Conservation (phyloP, 805 yeast genomes). For the Yarrowia bubula region DNA sequence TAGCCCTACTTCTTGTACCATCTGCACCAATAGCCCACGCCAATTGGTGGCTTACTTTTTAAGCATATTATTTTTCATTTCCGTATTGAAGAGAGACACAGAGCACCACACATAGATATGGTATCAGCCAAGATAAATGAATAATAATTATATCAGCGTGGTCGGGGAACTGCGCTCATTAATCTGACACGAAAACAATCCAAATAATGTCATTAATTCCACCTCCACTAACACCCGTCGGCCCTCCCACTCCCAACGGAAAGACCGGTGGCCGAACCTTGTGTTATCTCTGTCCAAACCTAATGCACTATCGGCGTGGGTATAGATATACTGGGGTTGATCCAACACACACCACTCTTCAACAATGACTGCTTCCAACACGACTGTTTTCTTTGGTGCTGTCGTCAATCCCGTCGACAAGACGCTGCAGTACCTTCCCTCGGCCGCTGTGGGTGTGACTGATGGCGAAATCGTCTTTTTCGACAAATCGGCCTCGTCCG, state of each 20-base stretch:
- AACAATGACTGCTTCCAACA: background rate
- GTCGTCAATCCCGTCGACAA: conserved; percentile 16
- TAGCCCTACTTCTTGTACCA: too few species aligned
- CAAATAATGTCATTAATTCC: background rate
- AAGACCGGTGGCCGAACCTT: background rate
- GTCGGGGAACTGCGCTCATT: too few species aligned
- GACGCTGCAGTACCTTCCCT: conserved; percentile 52
- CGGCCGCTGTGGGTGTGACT: conserved; percentile 65
- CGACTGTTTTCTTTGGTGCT: conserved; percentile 7
- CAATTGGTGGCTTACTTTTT: too few species aligned
- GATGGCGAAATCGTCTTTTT: conserved; percentile 52
- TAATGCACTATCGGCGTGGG: background rate
- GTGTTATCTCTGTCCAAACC: conserved; percentile 8
- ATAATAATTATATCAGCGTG: too few species aligned
- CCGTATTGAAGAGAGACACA: too few species aligned
- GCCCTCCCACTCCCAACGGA: background rate
- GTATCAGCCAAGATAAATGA: too few species aligned
- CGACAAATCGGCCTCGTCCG: conserved; percentile 34
- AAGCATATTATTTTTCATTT: too few species aligned
- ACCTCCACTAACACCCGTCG: background rate
- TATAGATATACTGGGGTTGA: background rate
- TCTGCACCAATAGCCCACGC: too few species aligned
- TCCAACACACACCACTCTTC: background rate
- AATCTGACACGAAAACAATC: background rate
- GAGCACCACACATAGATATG: too few species aligned